Conservation (phyloP, 495 filamentous ascomycete genomes). For the Lasiosphaeris hirsuta region DNA sequence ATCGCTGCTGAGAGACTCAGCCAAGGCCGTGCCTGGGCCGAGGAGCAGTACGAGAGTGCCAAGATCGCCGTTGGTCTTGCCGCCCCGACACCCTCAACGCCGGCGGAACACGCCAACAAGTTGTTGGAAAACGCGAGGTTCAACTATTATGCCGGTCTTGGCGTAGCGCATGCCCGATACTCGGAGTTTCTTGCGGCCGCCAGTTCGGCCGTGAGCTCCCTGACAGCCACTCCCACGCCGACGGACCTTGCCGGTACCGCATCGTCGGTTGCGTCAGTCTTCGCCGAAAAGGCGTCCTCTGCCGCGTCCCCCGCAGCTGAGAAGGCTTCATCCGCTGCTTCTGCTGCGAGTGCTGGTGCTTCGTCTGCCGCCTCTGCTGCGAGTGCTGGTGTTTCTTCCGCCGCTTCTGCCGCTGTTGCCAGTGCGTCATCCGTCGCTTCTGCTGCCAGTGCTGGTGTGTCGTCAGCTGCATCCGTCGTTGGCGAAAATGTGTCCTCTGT, state of each 20-base stretch:
- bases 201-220: constrained; percentile 54
- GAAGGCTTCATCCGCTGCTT: constrained; percentile 30
- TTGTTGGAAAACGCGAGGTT: constrained; percentile 59
- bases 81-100: constrained; percentile 50
- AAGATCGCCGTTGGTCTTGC: constrained; percentile 54
- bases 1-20: constrained; percentile 62
- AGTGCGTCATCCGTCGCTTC: constrained; percentile 31
- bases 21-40: constrained; percentile 62
- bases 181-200: constrained; percentile 68
- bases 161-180: constrained; percentile 73
- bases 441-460: constrained; percentile 29
- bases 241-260: constrained; percentile 42
- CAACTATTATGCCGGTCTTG: constrained; percentile 74
- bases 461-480: constrained; percentile 26
- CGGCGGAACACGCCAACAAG: constrained; percentile 46
- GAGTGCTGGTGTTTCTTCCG: constrained; percentile 23
- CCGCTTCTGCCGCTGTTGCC: constrained; percentile 24
- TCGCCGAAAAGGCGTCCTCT: constrained; percentile 20
- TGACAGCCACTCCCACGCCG: constrained; percentile 48
- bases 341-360: constrained; percentile 19
- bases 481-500: constrained; percentile 26
- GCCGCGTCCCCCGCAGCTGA: constrained; percentile 35
- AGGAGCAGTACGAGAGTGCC: constrained; percentile 59
- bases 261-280: constrained; percentile 27
- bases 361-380: constrained; percentile 27